Evolutionary conservation across 73 alveolate species (phyloP).

Genomic region (Diophrys appendiculata): DNA sequence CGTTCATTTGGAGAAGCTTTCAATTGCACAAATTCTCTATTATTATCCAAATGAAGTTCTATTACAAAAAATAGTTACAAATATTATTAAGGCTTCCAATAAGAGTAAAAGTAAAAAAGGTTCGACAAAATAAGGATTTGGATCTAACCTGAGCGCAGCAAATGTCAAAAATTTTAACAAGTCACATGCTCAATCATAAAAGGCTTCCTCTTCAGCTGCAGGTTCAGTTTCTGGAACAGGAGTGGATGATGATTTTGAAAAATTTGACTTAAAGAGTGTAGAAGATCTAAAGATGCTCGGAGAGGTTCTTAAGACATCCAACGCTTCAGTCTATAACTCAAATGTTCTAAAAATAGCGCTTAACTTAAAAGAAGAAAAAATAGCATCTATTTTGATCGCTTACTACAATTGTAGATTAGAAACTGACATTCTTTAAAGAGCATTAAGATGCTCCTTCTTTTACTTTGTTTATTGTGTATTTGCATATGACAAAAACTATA

Average conservation of each 20-base stretch:
- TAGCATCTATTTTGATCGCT: slow-evolving; percentile 46
- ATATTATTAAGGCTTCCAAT: not conserved
- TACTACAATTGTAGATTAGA: slow-evolving; percentile 20
- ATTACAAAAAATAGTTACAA: not conserved
- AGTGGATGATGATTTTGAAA: not conserved
- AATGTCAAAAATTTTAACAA: not conserved
- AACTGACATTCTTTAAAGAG: slow-evolving; percentile 5
- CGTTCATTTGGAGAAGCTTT: not conserved
- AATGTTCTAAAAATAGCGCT: slow-evolving; percentile 52
- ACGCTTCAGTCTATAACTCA: slow-evolving; percentile 12
- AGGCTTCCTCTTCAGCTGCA: not conserved
- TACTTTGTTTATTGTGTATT: slow-evolving; percentile 28
- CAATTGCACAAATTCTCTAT: not conserved
- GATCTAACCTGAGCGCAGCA: not conserved
- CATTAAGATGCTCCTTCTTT: slow-evolving; percentile 6
- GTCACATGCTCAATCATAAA: not conserved
- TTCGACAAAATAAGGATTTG: not conserved
- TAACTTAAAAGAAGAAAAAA: slow-evolving; percentile 48
- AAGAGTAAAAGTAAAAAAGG: not conserved
- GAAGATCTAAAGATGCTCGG: not conserved
- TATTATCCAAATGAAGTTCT: not conserved
- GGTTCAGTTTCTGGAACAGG: not conserved
- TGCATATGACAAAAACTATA: slow-evolving; percentile 12
- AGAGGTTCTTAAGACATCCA: not conserved
- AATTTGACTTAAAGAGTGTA: not conserved